These are phyloP conservation scores for Penicillium waksmanii DNA, from an alignment of 495 filamentous ascomycete genomes.

Conservation along the genomic window DNA sequence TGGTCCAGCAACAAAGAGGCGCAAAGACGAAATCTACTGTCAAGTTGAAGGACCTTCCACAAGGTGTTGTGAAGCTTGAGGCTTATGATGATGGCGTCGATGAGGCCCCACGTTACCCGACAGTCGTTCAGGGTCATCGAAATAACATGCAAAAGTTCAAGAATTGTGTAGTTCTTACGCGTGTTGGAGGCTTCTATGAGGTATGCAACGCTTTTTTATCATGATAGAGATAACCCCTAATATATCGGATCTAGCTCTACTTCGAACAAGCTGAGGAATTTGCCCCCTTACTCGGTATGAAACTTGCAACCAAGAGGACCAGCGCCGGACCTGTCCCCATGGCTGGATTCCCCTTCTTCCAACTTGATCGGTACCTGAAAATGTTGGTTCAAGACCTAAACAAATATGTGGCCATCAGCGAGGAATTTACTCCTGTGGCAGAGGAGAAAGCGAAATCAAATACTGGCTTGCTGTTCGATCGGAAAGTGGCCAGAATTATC, in stretches of 20 bases:
- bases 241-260: conserved; percentile 61
- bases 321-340: conserved; percentile 76
- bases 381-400: conserved; percentile 88
- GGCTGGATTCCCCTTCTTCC: conserved; percentile 93
- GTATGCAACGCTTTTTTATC: conserved; percentile 33
- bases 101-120: conserved; percentile 71
- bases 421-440: conserved; percentile 78
- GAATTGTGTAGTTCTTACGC: conserved; percentile 85
- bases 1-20: conserved; percentile 31
- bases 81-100: conserved; percentile 49
- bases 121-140: conserved; percentile 85
- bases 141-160: conserved; percentile 89
- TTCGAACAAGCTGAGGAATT: conserved; percentile 91
- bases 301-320: conserved; percentile 80
- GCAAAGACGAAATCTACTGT: conserved; percentile 59
- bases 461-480: conserved; percentile 79
- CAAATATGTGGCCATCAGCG: conserved; percentile 89
- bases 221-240: conserved; percentile 9
- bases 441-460: conserved; percentile 69
- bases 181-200: conserved; percentile 95
- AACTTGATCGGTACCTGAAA: conserved; percentile 90
- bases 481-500: conserved; percentile 81
- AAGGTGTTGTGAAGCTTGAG: conserved; percentile 56
- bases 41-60: conserved; percentile 67
- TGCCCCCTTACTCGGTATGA: conserved; percentile 83